A percentile compares a stretch with the other conserved stretches of the same genome.
Evolutionary conservation across 2,329 filamentous ascomycete genomes (phyloP).

Genomic region (Talaromyces sp.): DNA sequence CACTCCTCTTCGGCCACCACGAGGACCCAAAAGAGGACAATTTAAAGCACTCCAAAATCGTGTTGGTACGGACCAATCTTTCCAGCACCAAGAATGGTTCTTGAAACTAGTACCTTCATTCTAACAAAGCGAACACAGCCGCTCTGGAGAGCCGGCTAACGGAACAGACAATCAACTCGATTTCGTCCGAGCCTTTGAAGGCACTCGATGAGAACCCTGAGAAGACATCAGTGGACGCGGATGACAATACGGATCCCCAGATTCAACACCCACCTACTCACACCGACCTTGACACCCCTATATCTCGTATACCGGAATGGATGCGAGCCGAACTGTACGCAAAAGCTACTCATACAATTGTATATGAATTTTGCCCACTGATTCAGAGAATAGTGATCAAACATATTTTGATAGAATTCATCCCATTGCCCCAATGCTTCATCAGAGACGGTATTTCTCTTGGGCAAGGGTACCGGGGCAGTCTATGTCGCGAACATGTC

Average conservation of each 20-base stretch:
- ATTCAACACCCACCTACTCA: not conserved
- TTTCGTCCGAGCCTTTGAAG: not conserved
- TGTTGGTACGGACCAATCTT: conserved; percentile 11
- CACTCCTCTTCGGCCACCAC: conserved; percentile 16
- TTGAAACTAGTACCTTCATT: not conserved
- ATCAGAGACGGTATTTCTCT: conserved; percentile 26
- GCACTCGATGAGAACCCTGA: not conserved
- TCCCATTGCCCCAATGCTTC: conserved; percentile 25
- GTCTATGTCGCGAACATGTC: conserved; percentile 19
- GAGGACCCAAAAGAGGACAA: conserved; percentile 22
- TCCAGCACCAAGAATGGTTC: not conserved
- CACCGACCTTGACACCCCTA: not conserved
- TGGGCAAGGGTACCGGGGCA: conserved; percentile 22
- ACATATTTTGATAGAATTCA: conserved; percentile 31
- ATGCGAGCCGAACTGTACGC: conserved; percentile 15
- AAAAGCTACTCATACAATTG: not conserved
- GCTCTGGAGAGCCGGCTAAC: not conserved
- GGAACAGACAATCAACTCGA: not conserved
- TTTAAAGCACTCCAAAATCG: conserved; percentile 17
- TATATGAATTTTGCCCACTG: not conserved
- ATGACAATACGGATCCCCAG: not conserved
- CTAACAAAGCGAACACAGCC: not conserved
- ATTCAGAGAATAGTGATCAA: conserved; percentile 21
- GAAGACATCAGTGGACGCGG: not conserved
- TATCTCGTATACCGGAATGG: not conserved